Conservation (phyloP, 768 basidiomycete species). For the Suillus brevipes region DNA sequence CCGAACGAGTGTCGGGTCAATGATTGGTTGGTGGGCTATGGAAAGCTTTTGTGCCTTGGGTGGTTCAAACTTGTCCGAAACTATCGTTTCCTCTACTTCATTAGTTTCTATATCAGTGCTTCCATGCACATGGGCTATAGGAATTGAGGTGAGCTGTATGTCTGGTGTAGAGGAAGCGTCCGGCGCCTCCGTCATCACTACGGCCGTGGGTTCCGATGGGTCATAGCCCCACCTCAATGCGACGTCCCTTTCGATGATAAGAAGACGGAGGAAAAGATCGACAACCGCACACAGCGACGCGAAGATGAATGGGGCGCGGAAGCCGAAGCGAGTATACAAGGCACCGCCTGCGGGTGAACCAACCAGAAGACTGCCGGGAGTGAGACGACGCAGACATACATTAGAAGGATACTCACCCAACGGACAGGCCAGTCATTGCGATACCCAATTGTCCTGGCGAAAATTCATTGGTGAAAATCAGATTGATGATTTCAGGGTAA, state of each 20-base stretch:
- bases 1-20: constrained; percentile 17
- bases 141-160: background rate
- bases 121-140: background rate
- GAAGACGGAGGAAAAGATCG: constrained; percentile 54
- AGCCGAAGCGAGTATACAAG: constrained; percentile 56
- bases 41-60: background rate
- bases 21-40: background rate
- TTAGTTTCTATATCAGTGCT: background rate
- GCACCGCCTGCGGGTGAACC: constrained; percentile 61
- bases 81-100: background rate
- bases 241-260: constrained; percentile 56
- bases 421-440: constrained; percentile 56
- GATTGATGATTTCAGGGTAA: constrained; percentile 3
- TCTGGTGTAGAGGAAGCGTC: background rate
- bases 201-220: constrained; percentile 25
- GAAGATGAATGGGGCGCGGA: constrained; percentile 60
- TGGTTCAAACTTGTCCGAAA: background rate
- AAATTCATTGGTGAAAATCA: constrained; percentile 2
- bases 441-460: constrained; percentile 56
- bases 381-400: constrained; percentile 2
- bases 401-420: constrained; percentile 41
- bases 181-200: background rate
- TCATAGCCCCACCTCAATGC: constrained; percentile 51
- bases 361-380: constrained; percentile 42
- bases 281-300: constrained; percentile 44